Percentiles rank a stretch among this genome's conserved stretches.
phyloP scores from a whole-genome alignment of 441 rosid genomes.

The Biscutella laevigata region DNA sequence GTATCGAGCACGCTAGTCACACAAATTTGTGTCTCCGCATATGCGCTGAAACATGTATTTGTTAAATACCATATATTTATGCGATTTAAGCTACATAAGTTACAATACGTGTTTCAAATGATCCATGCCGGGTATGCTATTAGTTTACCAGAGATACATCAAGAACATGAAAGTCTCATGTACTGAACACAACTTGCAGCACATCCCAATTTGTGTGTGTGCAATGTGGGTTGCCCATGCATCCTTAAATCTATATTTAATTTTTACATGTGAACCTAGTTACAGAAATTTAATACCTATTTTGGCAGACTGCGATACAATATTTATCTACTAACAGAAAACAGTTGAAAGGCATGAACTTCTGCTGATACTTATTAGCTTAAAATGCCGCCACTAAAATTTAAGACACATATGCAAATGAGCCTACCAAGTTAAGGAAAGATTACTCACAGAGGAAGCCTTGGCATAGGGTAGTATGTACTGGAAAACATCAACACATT shows the following conservation, averaged over 20 bases:
- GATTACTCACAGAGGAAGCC: conserved; percentile 80
- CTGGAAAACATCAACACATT: conserved; percentile 96
- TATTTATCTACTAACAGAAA: conserved; percentile 1
- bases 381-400: background rate
- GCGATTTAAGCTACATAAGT: conserved; percentile 1
- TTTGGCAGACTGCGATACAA: background rate
- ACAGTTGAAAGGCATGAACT: background rate
- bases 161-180: conserved; percentile 7
- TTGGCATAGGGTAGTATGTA: conserved; percentile 88
- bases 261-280: conserved; percentile 11
- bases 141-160: too few relatives aligned
- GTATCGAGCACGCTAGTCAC: background rate
- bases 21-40: background rate
- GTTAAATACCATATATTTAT: background rate
- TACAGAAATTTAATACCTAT: conserved; percentile 3
- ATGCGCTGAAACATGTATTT: conserved; percentile 8
- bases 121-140: conserved; percentile 10
- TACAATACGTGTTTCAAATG: conserved; percentile 1
- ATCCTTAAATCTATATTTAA: conserved; percentile 6
- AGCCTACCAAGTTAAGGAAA: conserved; percentile 22
- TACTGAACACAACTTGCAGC: conserved; percentile 8
- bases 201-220: conserved; percentile 1
- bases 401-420: conserved; percentile 7
- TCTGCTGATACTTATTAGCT: background rate
- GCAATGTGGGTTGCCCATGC: conserved; percentile 9